Evolutionary conservation across 768 basidiomycete genomes (phyloP), one percentile per base, ranked within the genome.

Genomic region (Suillus lakei): DNA sequence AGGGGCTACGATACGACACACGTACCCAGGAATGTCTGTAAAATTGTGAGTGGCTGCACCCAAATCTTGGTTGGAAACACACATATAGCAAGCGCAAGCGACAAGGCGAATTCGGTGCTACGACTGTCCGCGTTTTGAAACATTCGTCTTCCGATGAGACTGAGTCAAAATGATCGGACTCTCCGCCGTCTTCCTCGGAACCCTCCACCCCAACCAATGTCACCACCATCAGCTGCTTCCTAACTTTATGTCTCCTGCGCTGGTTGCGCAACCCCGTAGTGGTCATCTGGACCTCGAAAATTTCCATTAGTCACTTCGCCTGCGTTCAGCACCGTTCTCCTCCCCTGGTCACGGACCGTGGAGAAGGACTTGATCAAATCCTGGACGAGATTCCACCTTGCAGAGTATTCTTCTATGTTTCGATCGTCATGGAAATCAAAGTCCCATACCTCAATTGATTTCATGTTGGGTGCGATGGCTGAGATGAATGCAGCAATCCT

Each of bases 401-500:
- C 62, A 36, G 34, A 39, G 51, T 75, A 76, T 65, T 70, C 75
- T 6, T 76, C 71, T 12, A 26, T 28, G 26, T 60, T 23, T 38
- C 16, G 30, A 21, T 58, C 30, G 18, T 10, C 23, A 21, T 13
- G 9, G 23, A 7, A 15, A 2, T n/a, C 23, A 34, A 2, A 4
- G 26, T 9, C 69, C 75, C 74, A 76, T 39, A 70, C 73, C 5
- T 55, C 65, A 60, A 76, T 71, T 41, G 71, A 70, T 28, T 72
- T 69, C 1, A 77, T 0, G 1, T 77, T 76, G 2, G 74, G 74
- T 1, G 74, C 76, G 30, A 76, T 67, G 0, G 71, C 69, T n/a
- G 74, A 77, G n/a, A 75, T 9, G 23, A 73, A 75, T 2, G 68
- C 62, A 0, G 74, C 74, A 13, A 75, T 28, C 2, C 5, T 2